Evolutionary conservation across 1,139 yeast genomes (phyloP).

Genomic region (Diutina scorzettiae): DNA sequence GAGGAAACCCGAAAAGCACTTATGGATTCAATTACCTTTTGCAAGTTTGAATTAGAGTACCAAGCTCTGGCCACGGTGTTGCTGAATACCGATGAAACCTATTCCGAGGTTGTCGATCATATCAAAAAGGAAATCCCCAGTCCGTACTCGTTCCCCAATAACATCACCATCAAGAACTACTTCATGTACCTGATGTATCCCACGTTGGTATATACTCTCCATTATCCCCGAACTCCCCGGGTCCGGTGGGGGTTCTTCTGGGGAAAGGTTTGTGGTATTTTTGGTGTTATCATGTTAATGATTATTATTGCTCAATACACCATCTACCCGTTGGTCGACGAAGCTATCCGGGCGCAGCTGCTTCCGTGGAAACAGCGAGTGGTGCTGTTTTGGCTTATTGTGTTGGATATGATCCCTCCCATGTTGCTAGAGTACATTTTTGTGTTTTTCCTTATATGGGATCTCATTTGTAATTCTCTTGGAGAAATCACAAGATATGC

Average conservation of each 20-base stretch:
- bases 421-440: conserved; percentile 63
- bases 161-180: conserved; percentile 54
- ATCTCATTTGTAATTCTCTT: conserved; percentile 73
- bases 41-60: conserved; percentile 48
- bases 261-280: conserved; percentile 65
- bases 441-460: conserved; percentile 89
- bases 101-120: conserved; percentile 10
- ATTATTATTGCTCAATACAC: conserved; percentile 67
- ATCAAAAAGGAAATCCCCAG: conserved; percentile 13
- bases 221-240: conserved; percentile 61
- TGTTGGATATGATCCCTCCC: conserved; percentile 72
- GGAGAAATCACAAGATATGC: conserved; percentile 83
- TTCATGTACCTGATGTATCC: conserved; percentile 83
- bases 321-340: conserved; percentile 64
- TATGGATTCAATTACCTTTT: conserved; percentile 42
- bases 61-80: conserved; percentile 19
- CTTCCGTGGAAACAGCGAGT: conserved; percentile 5
- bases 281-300: conserved; percentile 82
- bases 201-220: conserved; percentile 70
- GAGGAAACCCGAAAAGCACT: conserved; percentile 19
- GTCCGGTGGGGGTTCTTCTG: conserved; percentile 62
- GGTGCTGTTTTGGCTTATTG: conserved; percentile 39
- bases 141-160: conserved; percentile 45
- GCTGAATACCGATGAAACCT: conserved; percentile 11
- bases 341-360: conserved; percentile 38